A percentile compares a stretch with the other conserved stretches of the same genome.
Evolutionary conservation across 2,329 filamentous ascomycete species (phyloP).

Genomic region (Alternaria sp.): DNA sequence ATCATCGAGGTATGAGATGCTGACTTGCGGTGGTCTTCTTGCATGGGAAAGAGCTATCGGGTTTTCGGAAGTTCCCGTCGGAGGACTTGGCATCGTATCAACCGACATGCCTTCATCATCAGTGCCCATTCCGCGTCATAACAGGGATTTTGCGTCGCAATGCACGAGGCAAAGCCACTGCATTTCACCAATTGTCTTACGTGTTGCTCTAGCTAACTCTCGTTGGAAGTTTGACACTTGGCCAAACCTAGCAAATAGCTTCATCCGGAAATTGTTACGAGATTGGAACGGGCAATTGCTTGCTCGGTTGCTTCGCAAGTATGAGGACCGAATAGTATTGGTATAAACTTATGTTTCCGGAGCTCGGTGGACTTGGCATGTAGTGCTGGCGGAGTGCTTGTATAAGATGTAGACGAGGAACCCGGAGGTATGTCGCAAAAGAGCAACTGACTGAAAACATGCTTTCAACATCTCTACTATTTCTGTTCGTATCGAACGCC

Average conservation of each 20-base stretch:
- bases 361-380: background rate
- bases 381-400: background rate
- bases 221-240: background rate
- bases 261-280: background rate
- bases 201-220: background rate
- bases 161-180: background rate
- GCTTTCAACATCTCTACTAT: background rate
- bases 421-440: background rate
- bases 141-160: background rate
- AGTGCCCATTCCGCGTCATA: background rate
- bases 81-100: background rate
- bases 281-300: background rate
- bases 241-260: background rate
- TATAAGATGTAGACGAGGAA: background rate
- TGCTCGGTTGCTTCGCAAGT: background rate
- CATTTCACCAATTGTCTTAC: background rate
- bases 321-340: background rate
- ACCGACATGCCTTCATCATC: background rate
- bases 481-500: background rate
- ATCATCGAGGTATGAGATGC: background rate
- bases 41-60: background rate
- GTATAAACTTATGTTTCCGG: background rate
- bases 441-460: background rate
- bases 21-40: background rate
- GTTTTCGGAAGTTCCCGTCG: background rate